Conservation (phyloP, 1,284 basidiomycete species). For the Hemileia vastatrix region DNA sequence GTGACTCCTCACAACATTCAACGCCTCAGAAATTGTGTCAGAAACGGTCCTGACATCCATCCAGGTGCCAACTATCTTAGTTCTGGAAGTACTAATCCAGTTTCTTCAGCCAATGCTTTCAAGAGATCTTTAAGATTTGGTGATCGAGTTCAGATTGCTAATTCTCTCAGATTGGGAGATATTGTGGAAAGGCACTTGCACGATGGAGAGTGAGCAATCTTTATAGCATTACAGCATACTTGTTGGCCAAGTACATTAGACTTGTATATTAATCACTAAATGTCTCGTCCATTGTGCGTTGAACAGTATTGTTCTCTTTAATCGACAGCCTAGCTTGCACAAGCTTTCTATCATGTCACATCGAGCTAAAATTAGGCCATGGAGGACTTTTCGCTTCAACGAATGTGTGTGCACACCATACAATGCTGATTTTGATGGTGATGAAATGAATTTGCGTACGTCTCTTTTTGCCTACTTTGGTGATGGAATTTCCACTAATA, state of each 20-base stretch:
- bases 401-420: slow-evolving; percentile 99
- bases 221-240: neutral
- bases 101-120: slow-evolving; percentile 43
- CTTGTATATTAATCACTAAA: too few relatives aligned
- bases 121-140: slow-evolving; percentile 61
- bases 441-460: slow-evolving; percentile 90
- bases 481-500: slow-evolving; percentile 38
- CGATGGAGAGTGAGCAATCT: slow-evolving; percentile 64
- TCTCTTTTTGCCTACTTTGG: neutral
- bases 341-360: slow-evolving; percentile 99
- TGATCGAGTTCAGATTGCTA: slow-evolving; percentile 58
- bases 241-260: slow-evolving; percentile 5
- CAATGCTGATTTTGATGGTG: slow-evolving; percentile 99
- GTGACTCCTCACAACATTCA: slow-evolving; percentile 89
- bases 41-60: slow-evolving; percentile 83
- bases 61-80: slow-evolving; percentile 87
- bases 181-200: slow-evolving; percentile 86
- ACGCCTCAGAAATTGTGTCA: slow-evolving; percentile 62
- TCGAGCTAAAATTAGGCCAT: slow-evolving; percentile 86
- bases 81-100: slow-evolving; percentile 49
- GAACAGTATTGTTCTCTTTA: slow-evolving; percentile 74
- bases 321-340: slow-evolving; percentile 96
- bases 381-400: slow-evolving; percentile 94
- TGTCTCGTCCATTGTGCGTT: neutral
- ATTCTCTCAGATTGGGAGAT: slow-evolving; percentile 70